Evolutionary conservation across 164 flowering plant species (phyloP).

Genomic region (Houttuynia cordata): DNA sequence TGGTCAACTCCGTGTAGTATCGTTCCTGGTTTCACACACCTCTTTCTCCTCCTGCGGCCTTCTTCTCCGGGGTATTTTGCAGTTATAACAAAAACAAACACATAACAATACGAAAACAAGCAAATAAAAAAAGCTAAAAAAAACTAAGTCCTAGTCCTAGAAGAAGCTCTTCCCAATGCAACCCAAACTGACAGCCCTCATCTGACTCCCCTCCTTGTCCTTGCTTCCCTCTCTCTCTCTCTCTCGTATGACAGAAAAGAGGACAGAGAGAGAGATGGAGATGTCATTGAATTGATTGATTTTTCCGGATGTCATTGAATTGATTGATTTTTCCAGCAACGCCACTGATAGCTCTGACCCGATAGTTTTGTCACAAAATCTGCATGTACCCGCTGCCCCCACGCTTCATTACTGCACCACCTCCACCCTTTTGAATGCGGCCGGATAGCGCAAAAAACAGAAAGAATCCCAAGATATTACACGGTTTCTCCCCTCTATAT

Average conservation of each 20-base stretch:
- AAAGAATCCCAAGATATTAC: slow-evolving; percentile 2
- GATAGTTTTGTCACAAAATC: slow-evolving; percentile 39
- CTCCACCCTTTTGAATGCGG: slow-evolving; percentile 7
- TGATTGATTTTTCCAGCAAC: slow-evolving; percentile 2
- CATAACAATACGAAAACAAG: background rate
- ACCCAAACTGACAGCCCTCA: background rate
- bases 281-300: background rate
- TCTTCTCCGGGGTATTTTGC: slow-evolving; percentile 4
- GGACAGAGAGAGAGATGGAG: too few species aligned
- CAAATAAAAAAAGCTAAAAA: too few species aligned
- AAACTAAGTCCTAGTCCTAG: background rate
- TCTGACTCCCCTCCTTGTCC: slow-evolving; percentile 1
- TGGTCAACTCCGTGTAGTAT: background rate
- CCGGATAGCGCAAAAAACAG: background rate
- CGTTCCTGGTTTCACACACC: background rate
- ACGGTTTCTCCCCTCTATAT: background rate
- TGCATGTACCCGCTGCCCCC: slow-evolving; percentile 26
- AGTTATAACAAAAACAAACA: background rate
- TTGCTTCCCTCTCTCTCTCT: background rate
- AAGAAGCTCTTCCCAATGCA: slow-evolving; percentile 3
- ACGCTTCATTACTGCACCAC: slow-evolving; percentile 10
- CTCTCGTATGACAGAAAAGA: background rate
- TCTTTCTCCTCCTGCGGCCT: background rate
- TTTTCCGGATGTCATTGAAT: slow-evolving; percentile 1
- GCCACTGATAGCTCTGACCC: slow-evolving; percentile 30